Conservation (phyloP, 495 filamentous ascomycete genomes). For the Darksidea phi region DNA sequence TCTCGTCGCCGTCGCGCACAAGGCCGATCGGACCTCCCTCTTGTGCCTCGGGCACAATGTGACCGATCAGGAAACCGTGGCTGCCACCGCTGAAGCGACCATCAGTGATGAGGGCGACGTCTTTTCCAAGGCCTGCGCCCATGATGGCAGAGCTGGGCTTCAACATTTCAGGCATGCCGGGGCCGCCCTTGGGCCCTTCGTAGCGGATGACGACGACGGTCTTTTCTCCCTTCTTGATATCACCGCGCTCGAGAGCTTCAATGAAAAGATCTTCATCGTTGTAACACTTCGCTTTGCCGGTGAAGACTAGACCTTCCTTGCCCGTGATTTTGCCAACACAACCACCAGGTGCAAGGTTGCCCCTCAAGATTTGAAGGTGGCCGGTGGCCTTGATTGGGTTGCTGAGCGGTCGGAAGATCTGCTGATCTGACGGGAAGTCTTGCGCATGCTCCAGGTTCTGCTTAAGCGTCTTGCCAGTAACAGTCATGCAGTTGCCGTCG, state of each 20-base stretch:
- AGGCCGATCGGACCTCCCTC: slow-evolving; percentile 69
- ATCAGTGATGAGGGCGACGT: slow-evolving; percentile 78
- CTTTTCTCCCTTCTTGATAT: slow-evolving; percentile 95
- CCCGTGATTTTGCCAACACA: slow-evolving; percentile 97
- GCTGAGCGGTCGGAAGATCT: slow-evolving; percentile 86
- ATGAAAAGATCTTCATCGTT: slow-evolving; percentile 58
- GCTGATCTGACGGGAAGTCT: slow-evolving; percentile 78
- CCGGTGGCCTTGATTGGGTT: slow-evolving; percentile 93
- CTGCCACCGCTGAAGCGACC: slow-evolving; percentile 74
- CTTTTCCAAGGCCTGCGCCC: slow-evolving; percentile 79
- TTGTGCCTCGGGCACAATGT: slow-evolving; percentile 70
- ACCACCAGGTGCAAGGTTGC: slow-evolving; percentile 84
- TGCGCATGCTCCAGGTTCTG: slow-evolving; percentile 80
- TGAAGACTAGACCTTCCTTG: slow-evolving; percentile 90
- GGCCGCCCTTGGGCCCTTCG: slow-evolving; percentile 79
- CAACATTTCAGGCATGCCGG: slow-evolving; percentile 86
- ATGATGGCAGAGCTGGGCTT: slow-evolving; percentile 82
- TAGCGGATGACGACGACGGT: slow-evolving; percentile 97
- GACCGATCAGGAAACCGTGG: slow-evolving; percentile 78
- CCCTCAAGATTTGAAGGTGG: slow-evolving; percentile 95
- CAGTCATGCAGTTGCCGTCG: slow-evolving; percentile 83
- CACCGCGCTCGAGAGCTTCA: slow-evolving; percentile 53
- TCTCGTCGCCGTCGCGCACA: slow-evolving; percentile 65
- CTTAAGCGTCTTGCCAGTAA: slow-evolving; percentile 90
- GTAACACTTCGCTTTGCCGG: slow-evolving; percentile 83